Conservation (phyloP, 352 stramenopile species). For the Globisporangium nodosum region DNA sequence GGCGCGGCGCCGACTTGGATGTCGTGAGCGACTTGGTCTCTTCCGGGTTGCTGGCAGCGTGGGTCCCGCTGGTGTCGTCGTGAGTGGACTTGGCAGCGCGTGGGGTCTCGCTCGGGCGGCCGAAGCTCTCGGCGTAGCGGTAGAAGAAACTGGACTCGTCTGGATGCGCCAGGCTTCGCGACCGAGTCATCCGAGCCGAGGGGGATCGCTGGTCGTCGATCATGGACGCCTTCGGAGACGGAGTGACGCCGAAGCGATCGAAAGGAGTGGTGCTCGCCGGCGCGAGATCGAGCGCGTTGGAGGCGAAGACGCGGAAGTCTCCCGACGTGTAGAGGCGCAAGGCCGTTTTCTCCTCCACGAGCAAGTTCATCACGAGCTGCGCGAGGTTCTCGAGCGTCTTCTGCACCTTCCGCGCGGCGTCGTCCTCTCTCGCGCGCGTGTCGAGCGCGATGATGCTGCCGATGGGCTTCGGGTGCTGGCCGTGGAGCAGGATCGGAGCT, state of each 20-base stretch:
- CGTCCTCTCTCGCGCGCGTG: slow-evolving; percentile 31
- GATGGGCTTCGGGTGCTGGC: slow-evolving; percentile 18
- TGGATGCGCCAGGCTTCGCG: slow-evolving; percentile 5
- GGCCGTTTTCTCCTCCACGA: slow-evolving; percentile 51
- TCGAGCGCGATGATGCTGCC: slow-evolving; percentile 63
- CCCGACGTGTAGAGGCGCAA: slow-evolving; percentile 54
- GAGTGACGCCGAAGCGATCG: slow-evolving; percentile 27
- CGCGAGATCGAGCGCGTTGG: slow-evolving; percentile 22
- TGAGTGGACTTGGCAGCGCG: not conserved
- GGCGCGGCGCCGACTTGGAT: slow-evolving; percentile 2
- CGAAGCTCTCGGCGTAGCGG: slow-evolving; percentile 8
- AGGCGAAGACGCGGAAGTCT: slow-evolving; percentile 60
- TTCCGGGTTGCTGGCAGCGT: slow-evolving; percentile 11
- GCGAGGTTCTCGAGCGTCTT: slow-evolving; percentile 56
- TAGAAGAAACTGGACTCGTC: slow-evolving; percentile 8
- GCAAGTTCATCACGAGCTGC: slow-evolving; percentile 53
- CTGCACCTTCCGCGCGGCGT: slow-evolving; percentile 35
- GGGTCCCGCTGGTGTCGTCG: not conserved
- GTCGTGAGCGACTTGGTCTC: not conserved
- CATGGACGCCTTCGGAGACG: slow-evolving; percentile 9
- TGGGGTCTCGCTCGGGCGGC: not conserved
- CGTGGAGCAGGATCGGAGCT: slow-evolving; percentile 30
- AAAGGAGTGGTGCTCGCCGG: slow-evolving; percentile 18
- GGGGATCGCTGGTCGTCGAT: not conserved
- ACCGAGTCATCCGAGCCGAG: slow-evolving; percentile 1